These are phyloP conservation scores for Wickerhamomyces rabaulensis DNA, from an alignment of 805 yeast genomes.

Conservation along the genomic window DNA sequence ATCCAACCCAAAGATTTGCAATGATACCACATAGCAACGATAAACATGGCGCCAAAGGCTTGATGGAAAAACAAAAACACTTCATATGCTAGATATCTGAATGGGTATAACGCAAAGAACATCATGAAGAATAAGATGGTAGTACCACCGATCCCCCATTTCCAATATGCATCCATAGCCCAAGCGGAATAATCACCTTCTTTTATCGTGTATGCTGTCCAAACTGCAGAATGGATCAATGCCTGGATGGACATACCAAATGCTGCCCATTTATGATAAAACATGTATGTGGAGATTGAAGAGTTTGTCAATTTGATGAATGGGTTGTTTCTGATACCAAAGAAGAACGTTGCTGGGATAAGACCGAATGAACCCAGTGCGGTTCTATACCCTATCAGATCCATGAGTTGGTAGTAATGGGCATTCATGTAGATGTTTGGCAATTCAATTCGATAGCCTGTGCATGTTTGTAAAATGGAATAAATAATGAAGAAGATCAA, in stretches of 20 bases:
- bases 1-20: slow-evolving; percentile 45
- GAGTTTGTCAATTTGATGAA: slow-evolving; percentile 58
- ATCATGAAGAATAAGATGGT: slow-evolving; percentile 38
- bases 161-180: slow-evolving; percentile 41
- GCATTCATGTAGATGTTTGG: slow-evolving; percentile 37
- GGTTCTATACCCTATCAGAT: slow-evolving; percentile 47
- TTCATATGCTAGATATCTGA: slow-evolving; percentile 58
- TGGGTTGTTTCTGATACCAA: slow-evolving; percentile 73
- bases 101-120: slow-evolving; percentile 41
- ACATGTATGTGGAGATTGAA: slow-evolving; percentile 48
- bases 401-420: slow-evolving; percentile 24
- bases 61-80: slow-evolving; percentile 54
- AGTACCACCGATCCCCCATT: slow-evolving; percentile 46
- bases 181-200: slow-evolving; percentile 36
- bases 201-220: slow-evolving; percentile 42
- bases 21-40: slow-evolving; percentile 58
- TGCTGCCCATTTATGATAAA: slow-evolving; percentile 65
- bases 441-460: slow-evolving; percentile 30
- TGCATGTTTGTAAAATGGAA: slow-evolving; percentile 27
- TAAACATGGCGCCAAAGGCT: slow-evolving; percentile 45
- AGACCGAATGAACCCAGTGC: slow-evolving; percentile 45
- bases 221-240: slow-evolving; percentile 51
- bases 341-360: slow-evolving; percentile 54
- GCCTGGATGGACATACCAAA: slow-evolving; percentile 43
- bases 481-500: slow-evolving; percentile 27